Base-by-base conservation (phyloP, 164 flowering plant species). In the Magnolia changhungtana region DNA sequence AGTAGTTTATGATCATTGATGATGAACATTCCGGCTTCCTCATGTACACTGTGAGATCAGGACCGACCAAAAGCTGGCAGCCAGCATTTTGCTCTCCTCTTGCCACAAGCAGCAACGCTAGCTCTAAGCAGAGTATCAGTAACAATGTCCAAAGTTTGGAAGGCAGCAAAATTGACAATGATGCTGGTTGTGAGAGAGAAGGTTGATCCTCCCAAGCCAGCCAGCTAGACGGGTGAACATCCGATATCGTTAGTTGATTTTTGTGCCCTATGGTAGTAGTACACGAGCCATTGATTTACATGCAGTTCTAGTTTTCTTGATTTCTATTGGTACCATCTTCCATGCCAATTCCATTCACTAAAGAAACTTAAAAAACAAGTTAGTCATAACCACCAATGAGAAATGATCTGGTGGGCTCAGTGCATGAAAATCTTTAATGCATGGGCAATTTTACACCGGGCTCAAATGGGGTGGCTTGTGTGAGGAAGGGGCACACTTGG, bases 11-110 rank as follows among this genome's bases (percentile, higher is more conserved):
- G 93, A 23, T 93, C 98, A 20, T 73, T 87, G 50, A 85, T 90
- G 87, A 90, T 91, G 63, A 92, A 88, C 73, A 87, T 90, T 61
- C 98, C 96, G 51, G 97, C 96, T 69, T 90, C 98, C 92, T 98
- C 8, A 78, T 91, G 87, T 89, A 90, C 76, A 91, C 91, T 76
- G 92, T 90, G 79, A 88, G 95, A 79, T 89, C 98, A 20, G 90
- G 91, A 52, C 85, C 92, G 21, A 68, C 85, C 72, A 87, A 85
- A 71, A 88, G 91, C 86, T 79, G 87, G 81, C 93, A 21, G 55
- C 64, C n/a, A 87, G 89, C 74, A 81, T 82, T 78, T 86, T 89
- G 9, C 81, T 95, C 98, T 51, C 98, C 98, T 64, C 88, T 92
- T 73, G 94, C 97, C 55, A 91, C 99, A 51, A 89, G 98, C 87